These are phyloP conservation scores for Apiospora rasikravindrae DNA, from an alignment of 2,329 filamentous ascomycete species.

Conservation along the genomic window DNA sequence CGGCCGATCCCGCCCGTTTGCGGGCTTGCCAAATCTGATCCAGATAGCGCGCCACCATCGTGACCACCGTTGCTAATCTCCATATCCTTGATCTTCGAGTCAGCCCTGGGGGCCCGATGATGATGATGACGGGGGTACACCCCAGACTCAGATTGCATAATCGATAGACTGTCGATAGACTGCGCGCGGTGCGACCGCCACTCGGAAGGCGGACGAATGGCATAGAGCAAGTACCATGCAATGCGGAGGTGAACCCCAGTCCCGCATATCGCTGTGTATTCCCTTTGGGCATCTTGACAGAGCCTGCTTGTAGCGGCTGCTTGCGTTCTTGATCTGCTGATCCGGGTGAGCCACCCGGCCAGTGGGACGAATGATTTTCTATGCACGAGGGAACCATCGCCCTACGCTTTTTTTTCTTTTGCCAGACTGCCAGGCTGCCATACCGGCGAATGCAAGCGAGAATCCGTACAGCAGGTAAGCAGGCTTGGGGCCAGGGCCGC, in stretches of 20 bases:
- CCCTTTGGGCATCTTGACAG: too few relatives aligned
- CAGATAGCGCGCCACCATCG: not conserved
- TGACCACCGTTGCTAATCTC: not conserved
- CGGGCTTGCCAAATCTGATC: not conserved
- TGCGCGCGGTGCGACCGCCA: not conserved
- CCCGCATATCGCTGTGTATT: not conserved
- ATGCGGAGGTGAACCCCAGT: not conserved
- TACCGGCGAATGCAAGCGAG: not conserved
- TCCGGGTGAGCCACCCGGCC: slow-evolving; percentile 13
- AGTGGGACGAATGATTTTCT: not conserved
- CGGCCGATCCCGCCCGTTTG: not conserved
- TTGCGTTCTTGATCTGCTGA: not conserved
- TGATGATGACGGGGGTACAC: not conserved
- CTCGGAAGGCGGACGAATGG: slow-evolving; percentile 6
- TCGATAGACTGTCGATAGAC: not conserved
- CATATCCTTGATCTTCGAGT: not conserved
- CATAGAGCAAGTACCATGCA: not conserved
- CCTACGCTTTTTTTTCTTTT: too few relatives aligned
- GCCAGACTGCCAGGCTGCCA: not conserved
- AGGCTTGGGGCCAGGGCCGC: not conserved
- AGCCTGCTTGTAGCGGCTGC: not conserved
- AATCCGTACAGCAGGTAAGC: not conserved
- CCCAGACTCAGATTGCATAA: not conserved
- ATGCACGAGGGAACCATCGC: not conserved
- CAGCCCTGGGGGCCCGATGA: not conserved